Conservation (phyloP, 495 filamentous ascomycete genomes). For the Echria macrotheca region DNA sequence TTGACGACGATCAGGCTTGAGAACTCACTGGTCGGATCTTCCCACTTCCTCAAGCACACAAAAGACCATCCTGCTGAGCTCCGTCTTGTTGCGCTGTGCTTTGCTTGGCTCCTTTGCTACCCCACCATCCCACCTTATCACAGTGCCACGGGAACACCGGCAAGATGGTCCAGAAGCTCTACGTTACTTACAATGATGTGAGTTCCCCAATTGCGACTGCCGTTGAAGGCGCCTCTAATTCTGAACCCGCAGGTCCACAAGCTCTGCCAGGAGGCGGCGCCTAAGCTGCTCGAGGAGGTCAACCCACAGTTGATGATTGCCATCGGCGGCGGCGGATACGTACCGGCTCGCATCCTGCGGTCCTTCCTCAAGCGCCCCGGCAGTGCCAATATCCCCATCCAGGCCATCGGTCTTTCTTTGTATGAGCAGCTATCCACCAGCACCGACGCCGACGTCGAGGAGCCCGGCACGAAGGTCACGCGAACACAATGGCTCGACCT, state of each 20-base stretch:
- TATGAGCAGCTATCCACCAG: slow-evolving; percentile 74
- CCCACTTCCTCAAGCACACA: not conserved
- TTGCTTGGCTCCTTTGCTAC: not conserved
- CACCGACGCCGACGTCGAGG: slow-evolving; percentile 53
- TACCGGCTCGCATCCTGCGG: slow-evolving; percentile 92
- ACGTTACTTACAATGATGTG: slow-evolving; percentile 94
- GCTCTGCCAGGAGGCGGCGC: slow-evolving; percentile 81
- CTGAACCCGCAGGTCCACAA: slow-evolving; percentile 72
- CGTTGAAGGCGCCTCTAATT: not conserved
- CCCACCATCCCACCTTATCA: slow-evolving; percentile 5
- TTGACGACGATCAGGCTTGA: too few species aligned
- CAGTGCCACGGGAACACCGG: slow-evolving; percentile 13
- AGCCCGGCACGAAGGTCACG: slow-evolving; percentile 86
- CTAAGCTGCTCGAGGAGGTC: slow-evolving; percentile 74
- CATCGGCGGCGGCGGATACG: slow-evolving; percentile 96
- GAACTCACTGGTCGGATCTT: not conserved
- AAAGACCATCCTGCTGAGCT: slow-evolving; percentile 1
- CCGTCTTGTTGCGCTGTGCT: too few species aligned
- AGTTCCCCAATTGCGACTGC: slow-evolving; percentile 17
- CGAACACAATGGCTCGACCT: slow-evolving; percentile 98
- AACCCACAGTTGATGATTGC: slow-evolving; percentile 96
- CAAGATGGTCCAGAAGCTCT: slow-evolving; percentile 79
- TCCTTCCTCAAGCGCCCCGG: slow-evolving; percentile 93
- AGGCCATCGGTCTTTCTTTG: slow-evolving; percentile 95
- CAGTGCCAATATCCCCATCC: slow-evolving; percentile 93